Evolutionary conservation across 768 basidiomycete species (phyloP), one percentile per base, ranked within the genome.

Genomic region (Xerocomus spinulosus): DNA sequence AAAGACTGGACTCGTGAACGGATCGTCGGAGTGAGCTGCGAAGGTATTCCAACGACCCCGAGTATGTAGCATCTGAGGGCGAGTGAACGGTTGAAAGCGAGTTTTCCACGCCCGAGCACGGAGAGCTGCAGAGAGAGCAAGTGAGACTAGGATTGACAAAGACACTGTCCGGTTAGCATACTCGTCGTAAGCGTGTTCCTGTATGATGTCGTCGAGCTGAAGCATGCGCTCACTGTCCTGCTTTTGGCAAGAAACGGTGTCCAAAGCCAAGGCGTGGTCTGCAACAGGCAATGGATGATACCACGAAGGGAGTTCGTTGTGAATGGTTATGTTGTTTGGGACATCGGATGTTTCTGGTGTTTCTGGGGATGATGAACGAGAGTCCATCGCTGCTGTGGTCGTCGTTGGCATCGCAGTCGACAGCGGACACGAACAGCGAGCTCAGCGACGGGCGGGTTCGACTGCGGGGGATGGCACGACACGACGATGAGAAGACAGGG

Each of bases 101-200:
- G 13, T 39, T 54, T 39, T 68, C 63, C 33, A 54, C 39, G 26
- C 52, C 45, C 17, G 58, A 61, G 24, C 51, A 53, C 3, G 56
- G 39, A 30, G 56, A 59, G 48, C 56, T 64, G 30, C 42, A 47
- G 46, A 39, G 15, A 36, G 2, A 42, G 20, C 6, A 29, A 14
- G 18, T 32, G 46, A 50, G 35, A 44, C n/a, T n/a, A n/a, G n/a
- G 26, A 28, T 10, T 46, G 13, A 15, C 30, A 8, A n/a, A 37
- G 21, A 54, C 24, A 48, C 44, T 44, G 52, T 51, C 49, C 34
- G 46, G 35, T 42, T 69, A 32, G 37, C 83, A 52, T 62, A 89
- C 86, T 87, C 85, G 53, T 86, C 84, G 63, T 85, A 89, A 26
- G 80, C 83, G 57, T 83, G 77, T 51, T 81, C 79, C 58, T 87